Base-by-base conservation (phyloP, 1,284 basidiomycete species). In the Exsudoporus floridanus region DNA sequence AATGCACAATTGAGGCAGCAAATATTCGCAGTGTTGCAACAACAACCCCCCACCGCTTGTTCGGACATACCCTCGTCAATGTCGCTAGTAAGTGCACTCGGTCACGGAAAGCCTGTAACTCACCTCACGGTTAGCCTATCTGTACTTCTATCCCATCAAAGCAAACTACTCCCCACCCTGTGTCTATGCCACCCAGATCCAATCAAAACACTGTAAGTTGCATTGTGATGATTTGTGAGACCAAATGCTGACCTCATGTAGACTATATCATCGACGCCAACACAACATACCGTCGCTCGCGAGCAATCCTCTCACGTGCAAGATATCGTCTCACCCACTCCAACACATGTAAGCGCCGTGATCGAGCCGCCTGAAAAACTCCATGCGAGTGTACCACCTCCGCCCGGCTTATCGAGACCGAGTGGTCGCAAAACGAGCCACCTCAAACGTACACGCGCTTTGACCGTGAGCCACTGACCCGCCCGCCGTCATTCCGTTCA, bases 391-490 rank as follows among this genome's bases (percentile, higher is more conserved):
- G 13, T 53, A n/a, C 49, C 61, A 25, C 14, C 43, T 7, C 60
- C 65, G 0, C 54, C 65, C 0, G 61, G 59, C 23, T 27, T 62
- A 18, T 9, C 61, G 13, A 54, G 16, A 18, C 54, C 49, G 6
- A 30, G 3, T 28, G 18, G 19, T 13, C 53, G 18, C 46, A n/a
- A 36, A 41, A 13, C 5, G 16, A 36, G 14, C 19, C 5, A 0
- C 4, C 0, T 8, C 18, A 13, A 23, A 27, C 23, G 25, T 40
- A 4, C 1, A 16, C 23, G 16, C 36, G 3, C 14, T 47, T 18
- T 18, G 4, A 38, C 7, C 8, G 62, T 65, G 39, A 49, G 60
- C 34, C 1, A 28, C 2, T 6, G 30, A 16, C 25, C 7, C 13
- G 4, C 25, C 46, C n/a, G 14, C 8, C 12, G 7, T 41, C 27